phyloP scores from a whole-genome alignment of 345 rosid species.

The Gossypium sturtianum region DNA sequence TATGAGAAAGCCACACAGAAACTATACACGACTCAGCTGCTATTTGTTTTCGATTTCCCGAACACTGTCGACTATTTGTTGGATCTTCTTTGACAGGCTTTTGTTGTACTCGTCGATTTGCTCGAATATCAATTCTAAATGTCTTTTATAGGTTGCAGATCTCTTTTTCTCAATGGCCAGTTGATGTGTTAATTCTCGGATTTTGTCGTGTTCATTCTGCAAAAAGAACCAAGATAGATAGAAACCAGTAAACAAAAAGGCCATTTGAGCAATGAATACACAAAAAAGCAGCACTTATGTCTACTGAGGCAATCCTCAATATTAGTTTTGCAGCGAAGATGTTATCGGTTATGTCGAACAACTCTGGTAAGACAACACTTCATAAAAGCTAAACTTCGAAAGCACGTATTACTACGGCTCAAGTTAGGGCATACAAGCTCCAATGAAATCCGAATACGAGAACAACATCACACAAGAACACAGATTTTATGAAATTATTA shows the following conservation, averaged over 20 bases:
- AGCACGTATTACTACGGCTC: background rate
- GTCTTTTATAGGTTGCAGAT: constrained; percentile 82
- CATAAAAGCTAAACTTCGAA: background rate
- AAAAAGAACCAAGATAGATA: background rate
- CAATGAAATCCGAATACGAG: background rate
- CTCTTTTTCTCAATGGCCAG: constrained; percentile 83
- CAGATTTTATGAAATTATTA: background rate
- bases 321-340: background rate
- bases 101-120: constrained; percentile 86
- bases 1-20: constrained; percentile 7
- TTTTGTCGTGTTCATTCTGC: constrained; percentile 86
- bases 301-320: background rate
- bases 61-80: constrained; percentile 68
- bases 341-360: background rate
- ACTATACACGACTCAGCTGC: constrained; percentile 42
- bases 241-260: background rate
- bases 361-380: background rate
- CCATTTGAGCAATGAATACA: background rate
- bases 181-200: constrained; percentile 87
- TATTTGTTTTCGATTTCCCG: constrained; percentile 62
- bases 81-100: constrained; percentile 70
- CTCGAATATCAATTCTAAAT: constrained; percentile 79
- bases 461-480: background rate
- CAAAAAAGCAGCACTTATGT: background rate
- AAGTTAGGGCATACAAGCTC: background rate